Base-by-base conservation (phyloP, 805 yeast genomes). In the Candida montana region DNA sequence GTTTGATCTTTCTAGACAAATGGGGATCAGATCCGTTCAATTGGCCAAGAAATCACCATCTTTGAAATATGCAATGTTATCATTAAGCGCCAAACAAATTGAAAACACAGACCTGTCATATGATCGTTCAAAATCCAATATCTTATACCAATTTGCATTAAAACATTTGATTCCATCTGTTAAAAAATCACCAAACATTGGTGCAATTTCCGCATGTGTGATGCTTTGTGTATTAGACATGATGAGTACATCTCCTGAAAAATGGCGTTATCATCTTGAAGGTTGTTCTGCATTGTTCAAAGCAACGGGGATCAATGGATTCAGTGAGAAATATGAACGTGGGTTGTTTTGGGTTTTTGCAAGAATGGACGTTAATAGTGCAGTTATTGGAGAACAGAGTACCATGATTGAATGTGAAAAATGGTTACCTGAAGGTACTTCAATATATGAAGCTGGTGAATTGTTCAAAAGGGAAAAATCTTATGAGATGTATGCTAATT, bases 261-360 rank as follows among this genome's bases (percentile, higher is more conserved):
- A 61, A 43, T 66, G 73, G 72, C 51, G 69, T 38, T 60, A 61
- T 28, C 68, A 63, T 43, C 52, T 66, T 16, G 66, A 58, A 45
- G 72, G 67, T 9, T 67, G 69, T 46, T 63, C 67, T 4, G 55
- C 62, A 0, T 46, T 66, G 46, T 61, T 71, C 39, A 56, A 62
- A 31, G 61, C 68, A 12, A 63, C 63, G 35, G 62, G 61, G 7
- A 63, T 69, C 35, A 54, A 64, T 47, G 74, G 71, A 1, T 58
- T 63, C 33, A 54, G 66, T 31, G 54, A 58, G 21, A 47, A 45
- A 17, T 54, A 68, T 17, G 65, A 64, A 35, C 49, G 69, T 41
- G 64, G 68, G 0, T 50, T 70, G 34, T 68, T 71, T 42, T 71
- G 75, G 75, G 62, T 65, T 36, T 66, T 68, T 51, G 68, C 67